These are phyloP conservation scores for Ophiocordyceps australis DNA, from an alignment of 2,329 filamentous ascomycete species.

Conservation along the genomic window DNA sequence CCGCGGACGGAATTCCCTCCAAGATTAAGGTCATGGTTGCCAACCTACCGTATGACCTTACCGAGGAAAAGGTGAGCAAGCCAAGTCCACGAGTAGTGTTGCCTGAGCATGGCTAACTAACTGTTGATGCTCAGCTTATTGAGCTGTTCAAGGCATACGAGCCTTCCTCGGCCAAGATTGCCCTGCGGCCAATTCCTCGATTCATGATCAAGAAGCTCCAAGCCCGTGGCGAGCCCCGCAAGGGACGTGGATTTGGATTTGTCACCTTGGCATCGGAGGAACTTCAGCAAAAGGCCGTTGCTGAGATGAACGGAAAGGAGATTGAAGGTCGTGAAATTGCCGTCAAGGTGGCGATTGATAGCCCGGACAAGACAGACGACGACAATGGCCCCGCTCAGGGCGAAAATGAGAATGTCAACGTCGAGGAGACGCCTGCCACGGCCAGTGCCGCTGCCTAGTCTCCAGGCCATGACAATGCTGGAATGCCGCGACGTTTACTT, in stretches of 20 bases:
- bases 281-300: conserved; percentile 89
- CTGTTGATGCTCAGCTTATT: conserved; percentile 49
- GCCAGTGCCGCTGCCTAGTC: conserved; percentile 15
- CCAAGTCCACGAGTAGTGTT: not conserved
- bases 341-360: conserved; percentile 99
- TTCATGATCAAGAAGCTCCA: conserved; percentile 99
- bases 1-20: conserved; percentile 91
- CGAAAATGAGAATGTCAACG: conserved; percentile 23
- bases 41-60: conserved; percentile 95
- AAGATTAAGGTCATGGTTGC: conserved; percentile 99
- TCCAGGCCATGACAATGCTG: conserved; percentile 6
- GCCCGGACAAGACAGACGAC: conserved; percentile 87
- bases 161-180: conserved; percentile 92
- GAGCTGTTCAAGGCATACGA: conserved; percentile 90
- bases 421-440: conserved; percentile 11
- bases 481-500: conserved; percentile 11
- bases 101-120: not conserved
- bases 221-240: conserved; percentile 92
- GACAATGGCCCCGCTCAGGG: conserved; percentile 46
- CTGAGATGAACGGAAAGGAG: conserved; percentile 98
- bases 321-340: conserved; percentile 98
- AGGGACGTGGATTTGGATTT: conserved; percentile 97
- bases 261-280: conserved; percentile 92
- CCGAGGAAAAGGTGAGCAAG: conserved; percentile 72
- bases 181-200: conserved; percentile 90